Conservation (phyloP, 371 early-diverging fungal species). For the Syncephalastrum monosporum region DNA sequence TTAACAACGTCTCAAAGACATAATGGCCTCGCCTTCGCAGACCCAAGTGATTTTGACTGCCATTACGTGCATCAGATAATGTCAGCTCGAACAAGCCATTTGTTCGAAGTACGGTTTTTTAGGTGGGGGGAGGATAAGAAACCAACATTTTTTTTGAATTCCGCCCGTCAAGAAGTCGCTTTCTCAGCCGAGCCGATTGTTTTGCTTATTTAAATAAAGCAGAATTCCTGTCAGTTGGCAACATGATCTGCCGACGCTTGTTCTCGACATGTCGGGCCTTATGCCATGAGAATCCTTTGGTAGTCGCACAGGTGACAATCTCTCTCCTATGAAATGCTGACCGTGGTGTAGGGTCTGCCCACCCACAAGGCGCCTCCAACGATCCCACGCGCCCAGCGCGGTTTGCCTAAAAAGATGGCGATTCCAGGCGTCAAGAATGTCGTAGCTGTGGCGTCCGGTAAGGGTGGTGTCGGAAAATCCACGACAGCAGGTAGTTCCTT, state of each 20-base stretch:
- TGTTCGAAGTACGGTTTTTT: no score
- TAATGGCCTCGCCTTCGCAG: no score
- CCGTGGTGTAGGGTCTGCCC: constrained; percentile 35
- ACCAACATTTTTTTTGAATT: no score
- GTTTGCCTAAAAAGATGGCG: constrained; percentile 64
- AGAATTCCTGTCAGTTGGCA: neutral
- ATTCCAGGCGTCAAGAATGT: constrained; percentile 71
- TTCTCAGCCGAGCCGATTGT: no score
- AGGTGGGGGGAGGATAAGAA: no score
- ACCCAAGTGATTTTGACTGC: no score
- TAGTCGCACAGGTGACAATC: constrained; percentile 12
- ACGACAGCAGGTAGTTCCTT: constrained; percentile 71
- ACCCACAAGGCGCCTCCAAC: constrained; percentile 40
- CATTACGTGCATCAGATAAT: no score
- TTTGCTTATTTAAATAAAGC: no score
- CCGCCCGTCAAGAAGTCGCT: no score
- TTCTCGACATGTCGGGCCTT: constrained; percentile 38
- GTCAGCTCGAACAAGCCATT: no score
- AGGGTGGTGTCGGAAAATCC: constrained; percentile 91
- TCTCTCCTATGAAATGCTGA: neutral
- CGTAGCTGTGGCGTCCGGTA: constrained; percentile 85
- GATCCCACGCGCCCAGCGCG: constrained; percentile 61
- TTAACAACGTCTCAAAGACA: no score
- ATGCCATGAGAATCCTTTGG: constrained; percentile 62
- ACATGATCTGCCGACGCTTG: constrained; percentile 22